These are phyloP conservation scores for Sporisorium exsertum DNA, from an alignment of 1,284 basidiomycete species.

Conservation along the genomic window DNA sequence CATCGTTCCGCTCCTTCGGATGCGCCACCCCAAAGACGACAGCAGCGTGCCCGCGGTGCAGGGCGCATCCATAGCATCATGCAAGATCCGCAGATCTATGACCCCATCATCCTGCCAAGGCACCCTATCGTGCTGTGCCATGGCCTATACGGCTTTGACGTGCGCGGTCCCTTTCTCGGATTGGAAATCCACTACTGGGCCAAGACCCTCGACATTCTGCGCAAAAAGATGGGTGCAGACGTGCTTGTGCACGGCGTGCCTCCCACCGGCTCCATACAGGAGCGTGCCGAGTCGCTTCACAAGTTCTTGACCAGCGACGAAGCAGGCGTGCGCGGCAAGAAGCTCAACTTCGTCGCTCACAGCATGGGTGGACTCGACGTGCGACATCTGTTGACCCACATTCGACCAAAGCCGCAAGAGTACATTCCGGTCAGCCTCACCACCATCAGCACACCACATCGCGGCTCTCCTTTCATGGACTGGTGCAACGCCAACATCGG, in stretches of 20 bases:
- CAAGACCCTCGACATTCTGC: conserved; percentile 84
- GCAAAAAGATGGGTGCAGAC: conserved; percentile 86
- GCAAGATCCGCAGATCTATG: conserved; percentile 50
- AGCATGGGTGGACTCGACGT: conserved; percentile 78
- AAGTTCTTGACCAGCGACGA: conserved; percentile 76
- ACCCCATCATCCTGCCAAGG: conserved; percentile 80
- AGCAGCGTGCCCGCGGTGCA: conserved; percentile 16
- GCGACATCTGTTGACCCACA: conserved; percentile 86
- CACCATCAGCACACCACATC: conserved; percentile 91
- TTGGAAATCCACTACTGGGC: conserved; percentile 92
- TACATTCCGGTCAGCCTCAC: conserved; percentile 90
- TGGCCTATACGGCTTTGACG: conserved; percentile 89
- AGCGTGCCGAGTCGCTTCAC: conserved; percentile 84
- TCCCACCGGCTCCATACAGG: conserved; percentile 89
- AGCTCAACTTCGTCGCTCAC: conserved; percentile 92
- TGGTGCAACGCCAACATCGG: conserved; percentile 78
- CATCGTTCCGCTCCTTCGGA: conserved; percentile 12
- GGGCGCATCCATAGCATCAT: conserved; percentile 55
- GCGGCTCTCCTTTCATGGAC: conserved; percentile 98
- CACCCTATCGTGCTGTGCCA: conserved; percentile 95
- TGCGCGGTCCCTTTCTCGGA: conserved; percentile 79
- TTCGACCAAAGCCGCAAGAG: conserved; percentile 77
- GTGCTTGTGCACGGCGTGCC: conserved; percentile 96
- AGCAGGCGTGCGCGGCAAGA: conserved; percentile 75
- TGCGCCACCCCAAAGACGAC: conserved; percentile 7